These are phyloP conservation scores for Anthoceros angustus DNA, from an alignment of 225 moss, liverwort and hornwort genomes.

Conservation along the genomic window DNA sequence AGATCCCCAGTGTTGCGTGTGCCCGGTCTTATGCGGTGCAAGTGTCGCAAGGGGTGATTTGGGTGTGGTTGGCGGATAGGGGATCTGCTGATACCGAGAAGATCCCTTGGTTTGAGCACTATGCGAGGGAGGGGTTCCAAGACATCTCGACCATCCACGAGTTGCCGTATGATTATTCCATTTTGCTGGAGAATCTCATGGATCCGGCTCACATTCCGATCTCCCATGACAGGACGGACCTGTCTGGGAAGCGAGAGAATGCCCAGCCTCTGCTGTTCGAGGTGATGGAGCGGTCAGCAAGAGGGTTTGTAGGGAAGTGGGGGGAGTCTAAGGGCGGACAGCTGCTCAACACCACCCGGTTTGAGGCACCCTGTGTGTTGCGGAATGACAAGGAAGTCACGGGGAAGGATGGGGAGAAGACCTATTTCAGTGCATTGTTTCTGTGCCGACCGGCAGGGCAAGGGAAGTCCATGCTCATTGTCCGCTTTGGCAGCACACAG, in stretches of 20 bases:
- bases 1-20: conserved; percentile 67
- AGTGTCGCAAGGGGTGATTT: conserved; percentile 66
- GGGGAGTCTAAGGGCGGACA: conserved; percentile 22
- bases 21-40: conserved; percentile 49
- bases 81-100: conserved; percentile 37
- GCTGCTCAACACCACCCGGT: conserved; percentile 18
- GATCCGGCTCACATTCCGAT: conserved; percentile 88
- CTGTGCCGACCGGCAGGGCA: conserved; percentile 65
- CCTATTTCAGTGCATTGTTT: conserved; percentile 18
- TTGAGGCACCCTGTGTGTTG: conserved; percentile 52
- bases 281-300: conserved; percentile 40
- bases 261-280: conserved; percentile 47
- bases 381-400: conserved; percentile 23
- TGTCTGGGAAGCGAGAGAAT: conserved; percentile 41
- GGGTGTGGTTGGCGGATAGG: conserved; percentile 68
- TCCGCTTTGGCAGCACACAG: conserved; percentile 35
- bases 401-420: conserved; percentile 27
- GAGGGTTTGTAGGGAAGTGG: conserved; percentile 60
- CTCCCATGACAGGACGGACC: conserved; percentile 67
- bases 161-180: conserved; percentile 76
- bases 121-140: conserved; percentile 25
- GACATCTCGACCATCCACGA: conserved; percentile 35
- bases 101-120: conserved; percentile 65
- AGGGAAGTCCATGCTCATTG: conserved; percentile 59
- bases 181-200: conserved; percentile 67